Base-by-base conservation (phyloP, 345 rosid genomes). In the Atalantia buxifolia region DNA sequence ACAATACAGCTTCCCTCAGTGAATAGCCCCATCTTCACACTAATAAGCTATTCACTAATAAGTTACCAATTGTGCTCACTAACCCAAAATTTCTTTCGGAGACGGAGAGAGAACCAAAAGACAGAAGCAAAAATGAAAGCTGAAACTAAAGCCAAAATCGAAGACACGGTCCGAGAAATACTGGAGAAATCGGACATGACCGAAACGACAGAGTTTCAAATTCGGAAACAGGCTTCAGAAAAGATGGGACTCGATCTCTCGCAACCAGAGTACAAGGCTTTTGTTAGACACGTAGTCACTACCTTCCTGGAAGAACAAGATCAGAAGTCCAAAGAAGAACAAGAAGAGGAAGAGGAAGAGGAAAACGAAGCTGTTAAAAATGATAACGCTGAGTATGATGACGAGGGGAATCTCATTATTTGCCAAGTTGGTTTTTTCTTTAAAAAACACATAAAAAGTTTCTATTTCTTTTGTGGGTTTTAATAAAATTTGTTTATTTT, bases 341-440 rank as follows among this genome's bases (percentile, higher is more conserved):
- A 75, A 4, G 74, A 78, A 33, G 84, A 78, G 24, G 81, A 77
- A 31, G 81, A 71, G 36, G 74, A 78, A 33, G 83, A 78, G 30
- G 81, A 73, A 33, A 81, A 74, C 28, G 81, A 71, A 38, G 84
- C 69, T 48, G 78, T 71, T 9, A 85, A 53, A 1, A 75, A 62
- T 40, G 73, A 10, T 19, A 61, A 80, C 6, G 84, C 84, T 68
- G 92, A 93, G 90, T 88, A 81, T 4, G 93, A 91, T 63, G 97
- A 95, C 61, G 93, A 87, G 4, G 98, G 98, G 2, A 90, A 95
- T 82, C 94, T 88, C 78, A 85, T 95, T 78, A 79, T 95, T 85
- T 92, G 98, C 80, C 81, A 85, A 87, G 98, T 93, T 45, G 10
- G 83, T 69, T 45, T 66, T 28, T 35, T 21, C 55, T 60, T 63